A percentile compares a stretch with the other conserved stretches of the same genome.
phyloP scores from a whole-genome alignment of 495 filamentous ascomycete genomes.

The Penicillium argentinense region DNA sequence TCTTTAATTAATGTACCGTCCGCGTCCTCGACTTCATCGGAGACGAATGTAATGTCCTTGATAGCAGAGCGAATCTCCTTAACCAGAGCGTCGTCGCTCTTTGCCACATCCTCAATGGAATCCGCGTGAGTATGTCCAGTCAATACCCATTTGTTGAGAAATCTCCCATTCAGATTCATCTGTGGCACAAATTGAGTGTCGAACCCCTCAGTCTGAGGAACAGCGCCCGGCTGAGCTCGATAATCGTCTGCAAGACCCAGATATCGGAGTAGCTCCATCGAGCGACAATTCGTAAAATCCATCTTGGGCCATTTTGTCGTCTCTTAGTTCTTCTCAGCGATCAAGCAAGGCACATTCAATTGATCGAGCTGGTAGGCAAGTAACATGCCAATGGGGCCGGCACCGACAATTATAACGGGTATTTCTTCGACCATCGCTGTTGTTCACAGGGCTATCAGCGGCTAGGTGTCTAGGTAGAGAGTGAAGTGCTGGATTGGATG shows the following conservation, averaged over 20 bases:
- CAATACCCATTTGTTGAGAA: slow-evolving; percentile 12
- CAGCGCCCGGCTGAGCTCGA: slow-evolving; percentile 11
- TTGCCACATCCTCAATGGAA: no score
- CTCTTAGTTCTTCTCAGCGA: slow-evolving; percentile 12
- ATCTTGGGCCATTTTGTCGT: slow-evolving; percentile 32
- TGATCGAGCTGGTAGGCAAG: slow-evolving; percentile 14
- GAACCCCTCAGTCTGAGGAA: not conserved
- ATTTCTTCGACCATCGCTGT: not conserved
- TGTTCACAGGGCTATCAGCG: not conserved
- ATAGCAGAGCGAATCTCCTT: no score
- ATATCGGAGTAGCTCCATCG: slow-evolving; percentile 13
- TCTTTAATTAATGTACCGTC: no score
- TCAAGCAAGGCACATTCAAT: slow-evolving; percentile 10
- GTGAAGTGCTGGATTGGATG: no score
- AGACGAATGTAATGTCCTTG: no score
- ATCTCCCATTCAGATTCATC: not conserved
- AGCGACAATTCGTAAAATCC: slow-evolving; percentile 14
- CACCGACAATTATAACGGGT: slow-evolving; percentile 22
- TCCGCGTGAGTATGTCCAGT: not conserved
- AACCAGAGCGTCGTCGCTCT: no score
- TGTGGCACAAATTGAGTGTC: slow-evolving; percentile 2
- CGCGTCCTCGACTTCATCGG: no score
- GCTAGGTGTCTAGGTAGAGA: no score
- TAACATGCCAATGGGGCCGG: slow-evolving; percentile 28
- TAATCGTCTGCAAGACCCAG: slow-evolving; percentile 16